phyloP scores from a whole-genome alignment of 306 rosid genomes.

The Rosa lucieae region DNA sequence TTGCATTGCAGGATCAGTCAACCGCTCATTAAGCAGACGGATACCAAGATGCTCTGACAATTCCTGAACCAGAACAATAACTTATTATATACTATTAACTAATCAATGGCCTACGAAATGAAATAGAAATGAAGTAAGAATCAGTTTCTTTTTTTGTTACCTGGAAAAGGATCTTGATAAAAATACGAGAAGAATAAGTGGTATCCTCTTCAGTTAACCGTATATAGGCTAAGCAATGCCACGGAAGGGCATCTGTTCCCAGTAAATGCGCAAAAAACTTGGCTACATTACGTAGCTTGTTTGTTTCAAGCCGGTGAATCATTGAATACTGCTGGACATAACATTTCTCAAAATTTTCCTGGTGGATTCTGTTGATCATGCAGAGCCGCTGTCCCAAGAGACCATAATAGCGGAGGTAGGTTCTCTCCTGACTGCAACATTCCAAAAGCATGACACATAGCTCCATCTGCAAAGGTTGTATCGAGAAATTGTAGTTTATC shows the following conservation, averaged over 20 bases:
- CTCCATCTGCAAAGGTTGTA: conserved; percentile 60
- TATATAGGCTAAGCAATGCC: conserved; percentile 79
- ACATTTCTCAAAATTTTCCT: conserved; percentile 89
- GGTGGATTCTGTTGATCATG: conserved; percentile 80
- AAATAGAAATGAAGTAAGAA: neutral
- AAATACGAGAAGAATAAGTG: conserved; percentile 83
- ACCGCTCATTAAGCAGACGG: conserved; percentile 63
- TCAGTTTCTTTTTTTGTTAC: conserved; percentile 25
- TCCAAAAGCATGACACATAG: conserved; percentile 77
- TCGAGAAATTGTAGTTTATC: conserved; percentile 16
- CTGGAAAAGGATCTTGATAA: conserved; percentile 91
- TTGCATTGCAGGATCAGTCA: conserved; percentile 60
- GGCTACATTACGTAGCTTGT: conserved; percentile 74
- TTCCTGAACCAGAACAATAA: conserved; percentile 56
- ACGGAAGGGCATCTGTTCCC: conserved; percentile 85
- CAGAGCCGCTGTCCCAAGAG: conserved; percentile 89
- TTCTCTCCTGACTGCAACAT: conserved; percentile 94
- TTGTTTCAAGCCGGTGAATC: conserved; percentile 85
- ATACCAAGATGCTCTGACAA: conserved; percentile 84
- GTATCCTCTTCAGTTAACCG: conserved; percentile 91
- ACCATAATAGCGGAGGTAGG: conserved; percentile 83
- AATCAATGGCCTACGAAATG: neutral
- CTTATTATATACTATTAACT: neutral
- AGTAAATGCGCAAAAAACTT: conserved; percentile 91
- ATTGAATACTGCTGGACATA: conserved; percentile 91